These are phyloP conservation scores for Amphirosellinia nigrospora DNA, from an alignment of 495 filamentous ascomycete genomes.

Conservation along the genomic window DNA sequence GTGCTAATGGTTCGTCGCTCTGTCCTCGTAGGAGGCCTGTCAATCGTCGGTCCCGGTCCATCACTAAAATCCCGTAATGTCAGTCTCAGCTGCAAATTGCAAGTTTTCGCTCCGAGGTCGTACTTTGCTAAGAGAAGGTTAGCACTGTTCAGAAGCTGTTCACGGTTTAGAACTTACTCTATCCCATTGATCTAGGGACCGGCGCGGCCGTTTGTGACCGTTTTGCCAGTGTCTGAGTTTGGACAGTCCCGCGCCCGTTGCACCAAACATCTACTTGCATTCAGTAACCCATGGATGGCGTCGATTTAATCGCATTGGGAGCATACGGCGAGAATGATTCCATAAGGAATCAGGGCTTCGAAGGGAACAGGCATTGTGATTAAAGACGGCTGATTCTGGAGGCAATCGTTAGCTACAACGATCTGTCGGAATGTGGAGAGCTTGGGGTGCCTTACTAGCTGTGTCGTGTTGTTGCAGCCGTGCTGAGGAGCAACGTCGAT, in stretches of 20 bases:
- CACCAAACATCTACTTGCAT: constrained; percentile 79
- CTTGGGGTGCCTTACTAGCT: not conserved
- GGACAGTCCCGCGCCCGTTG: constrained; percentile 77
- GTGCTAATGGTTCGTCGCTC: constrained; percentile 77
- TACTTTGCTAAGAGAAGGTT: constrained; percentile 74
- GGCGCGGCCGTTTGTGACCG: constrained; percentile 83
- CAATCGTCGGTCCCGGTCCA: constrained; percentile 90
- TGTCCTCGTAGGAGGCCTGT: constrained; percentile 88
- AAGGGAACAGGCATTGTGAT: constrained; percentile 90
- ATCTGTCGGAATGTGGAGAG: not conserved
- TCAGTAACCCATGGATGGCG: constrained; percentile 12
- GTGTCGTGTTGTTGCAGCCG: constrained; percentile 19
- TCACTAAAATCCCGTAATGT: constrained; percentile 68
- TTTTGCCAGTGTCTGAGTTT: constrained; percentile 79
- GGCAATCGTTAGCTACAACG: not conserved
- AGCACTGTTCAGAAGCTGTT: constrained; percentile 31
- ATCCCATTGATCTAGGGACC: constrained; percentile 92
- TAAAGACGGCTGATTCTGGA: constrained; percentile 22
- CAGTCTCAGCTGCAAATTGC: constrained; percentile 37
- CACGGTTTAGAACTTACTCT: constrained; percentile 63
- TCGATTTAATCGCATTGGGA: constrained; percentile 27
- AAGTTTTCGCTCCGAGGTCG: constrained; percentile 26
- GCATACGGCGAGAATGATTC: constrained; percentile 83
- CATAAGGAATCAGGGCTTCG: constrained; percentile 93
- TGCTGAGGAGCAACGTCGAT: constrained; percentile 21